Evolutionary conservation across 768 basidiomycete genomes (phyloP).

Genomic region (Mycena capillaripes): DNA sequence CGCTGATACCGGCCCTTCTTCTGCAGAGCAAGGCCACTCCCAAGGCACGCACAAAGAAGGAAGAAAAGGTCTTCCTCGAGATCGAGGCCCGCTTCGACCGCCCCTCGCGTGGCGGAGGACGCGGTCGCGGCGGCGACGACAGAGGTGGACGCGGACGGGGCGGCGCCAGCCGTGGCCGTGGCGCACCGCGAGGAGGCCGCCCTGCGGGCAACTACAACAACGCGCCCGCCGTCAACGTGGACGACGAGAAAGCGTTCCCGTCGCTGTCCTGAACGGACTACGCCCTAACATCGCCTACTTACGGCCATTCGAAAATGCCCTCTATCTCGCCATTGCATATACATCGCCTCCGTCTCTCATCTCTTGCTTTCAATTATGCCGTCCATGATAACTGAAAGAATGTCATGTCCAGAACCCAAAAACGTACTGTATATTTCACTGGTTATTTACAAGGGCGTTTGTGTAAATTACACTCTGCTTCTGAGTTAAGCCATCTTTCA

Average conservation of each 20-base stretch:
- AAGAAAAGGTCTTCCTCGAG: constrained; percentile 93
- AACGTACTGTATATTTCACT: constrained; percentile 30
- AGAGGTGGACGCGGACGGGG: constrained; percentile 56
- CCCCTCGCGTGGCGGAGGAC: constrained; percentile 76
- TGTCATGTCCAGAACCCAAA: constrained; percentile 23
- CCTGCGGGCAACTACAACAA: constrained; percentile 47
- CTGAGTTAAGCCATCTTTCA: background rate
- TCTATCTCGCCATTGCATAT: constrained; percentile 27
- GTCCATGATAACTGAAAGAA: constrained; percentile 27
- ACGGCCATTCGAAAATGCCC: constrained; percentile 26
- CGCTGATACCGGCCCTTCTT: constrained; percentile 27
- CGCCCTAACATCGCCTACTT: constrained; percentile 14
- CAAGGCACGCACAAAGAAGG: constrained; percentile 83
- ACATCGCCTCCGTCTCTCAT: constrained; percentile 23
- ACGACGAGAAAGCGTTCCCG: constrained; percentile 91
- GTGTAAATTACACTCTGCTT: constrained; percentile 29
- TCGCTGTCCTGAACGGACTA: constrained; percentile 71
- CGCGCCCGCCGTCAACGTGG: constrained; percentile 71
- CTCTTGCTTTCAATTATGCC: constrained; percentile 31
- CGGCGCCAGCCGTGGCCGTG: constrained; percentile 51
- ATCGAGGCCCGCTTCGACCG: constrained; percentile 92
- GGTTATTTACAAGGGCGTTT: constrained; percentile 32
- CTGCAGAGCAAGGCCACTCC: constrained; percentile 72
- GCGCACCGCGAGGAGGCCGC: constrained; percentile 56
- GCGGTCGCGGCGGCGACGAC: constrained; percentile 63